Base-by-base conservation (phyloP, 2,329 filamentous ascomycete species). In the Berkeleyomyces rouxiae region DNA sequence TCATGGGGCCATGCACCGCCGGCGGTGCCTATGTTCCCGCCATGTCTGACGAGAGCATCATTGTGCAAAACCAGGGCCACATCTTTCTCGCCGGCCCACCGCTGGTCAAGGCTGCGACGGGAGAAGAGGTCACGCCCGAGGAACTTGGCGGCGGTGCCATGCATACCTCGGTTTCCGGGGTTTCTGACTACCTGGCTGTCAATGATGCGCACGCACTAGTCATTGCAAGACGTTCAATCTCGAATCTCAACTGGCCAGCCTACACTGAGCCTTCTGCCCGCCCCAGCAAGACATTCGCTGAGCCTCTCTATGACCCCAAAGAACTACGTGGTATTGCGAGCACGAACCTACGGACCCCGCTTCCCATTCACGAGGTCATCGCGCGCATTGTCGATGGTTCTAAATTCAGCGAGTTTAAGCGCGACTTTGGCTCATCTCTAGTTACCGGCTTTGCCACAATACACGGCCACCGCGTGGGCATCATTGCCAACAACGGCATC, bases 41-140 rank as follows among this genome's bases (percentile, higher is more conserved):
- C 69, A 97, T 99, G 92, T 92, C 88, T 65, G 93, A 97, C 72
- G 93, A 97, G 78, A 90, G 84, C 71, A 96, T 99, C 73, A 97
- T 99, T 67, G 93, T 97, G 46, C 84, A 90, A 70, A 87, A 91
- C 61, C 91, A 96, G 72, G 92, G 92, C n/a, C 91, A 95, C 68
- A 96, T 99, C 71, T 99, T 97, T 77, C 82, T 99, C 1, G 92
- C 92, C 0, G 93, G 92, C 0, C 92, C 92, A 16, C 92, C 93
- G 0, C 79, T 99, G 0, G 93, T 99, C 66, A 96, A 96, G 75
- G 93, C 93, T 7, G 92, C 92, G 9, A 99, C 93, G 0, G 93
- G 92, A 10, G 92, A 99, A 74, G 85, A 88, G 39, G 90, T 97
- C 62, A 89, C 83, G 51, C 88, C 89, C 6, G 92, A 99, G 73